These are phyloP conservation scores for Phytophthora melonis DNA, from an alignment of 352 stramenopile species.

Conservation along the genomic window DNA sequence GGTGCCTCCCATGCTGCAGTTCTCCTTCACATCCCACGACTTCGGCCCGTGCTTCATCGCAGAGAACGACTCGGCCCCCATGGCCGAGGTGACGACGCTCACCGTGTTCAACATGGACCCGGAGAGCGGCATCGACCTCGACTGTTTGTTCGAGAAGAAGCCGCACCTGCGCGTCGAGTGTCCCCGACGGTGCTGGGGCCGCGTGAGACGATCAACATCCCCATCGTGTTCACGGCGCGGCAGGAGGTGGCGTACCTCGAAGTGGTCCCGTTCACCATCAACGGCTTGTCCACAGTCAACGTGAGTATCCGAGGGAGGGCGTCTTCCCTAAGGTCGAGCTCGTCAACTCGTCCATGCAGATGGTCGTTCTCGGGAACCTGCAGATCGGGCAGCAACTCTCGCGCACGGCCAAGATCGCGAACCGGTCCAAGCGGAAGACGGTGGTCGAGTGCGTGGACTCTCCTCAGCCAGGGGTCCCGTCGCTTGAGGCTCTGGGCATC, in stretches of 20 bases:
- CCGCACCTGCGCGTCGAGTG: conserved; percentile 87
- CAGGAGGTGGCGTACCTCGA: conserved; percentile 88
- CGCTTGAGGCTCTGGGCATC: conserved; percentile 62
- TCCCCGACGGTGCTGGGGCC: conserved; percentile 85
- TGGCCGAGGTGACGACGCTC: conserved; percentile 67
- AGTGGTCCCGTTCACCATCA: conserved; percentile 91
- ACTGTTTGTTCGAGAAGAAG: conserved; percentile 93
- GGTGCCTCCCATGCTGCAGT: conserved; percentile 87
- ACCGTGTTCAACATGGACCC: conserved; percentile 91
- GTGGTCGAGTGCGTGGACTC: conserved; percentile 64
- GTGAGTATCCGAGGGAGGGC: conserved; percentile 82
- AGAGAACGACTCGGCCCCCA: conserved; percentile 66
- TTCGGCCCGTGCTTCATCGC: conserved; percentile 94
- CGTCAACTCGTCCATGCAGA: conserved; percentile 86
- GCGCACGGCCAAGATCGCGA: conserved; percentile 85
- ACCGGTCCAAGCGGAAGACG: conserved; percentile 85
- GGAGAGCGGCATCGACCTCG: conserved; percentile 81
- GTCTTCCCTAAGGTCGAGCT: conserved; percentile 89
- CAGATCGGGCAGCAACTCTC: conserved; percentile 81
- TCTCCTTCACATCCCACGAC: conserved; percentile 91
- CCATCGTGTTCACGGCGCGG: conserved; percentile 89
- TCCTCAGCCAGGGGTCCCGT: conserved; percentile 30
- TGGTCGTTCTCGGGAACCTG: conserved; percentile 84
- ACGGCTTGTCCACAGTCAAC: conserved; percentile 84
- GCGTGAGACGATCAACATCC: conserved; percentile 77